Percentiles rank a stretch among this genome's conserved stretches.
Conservation (phyloP, 345 rosid species). For the Reutealis trisperma region DNA sequence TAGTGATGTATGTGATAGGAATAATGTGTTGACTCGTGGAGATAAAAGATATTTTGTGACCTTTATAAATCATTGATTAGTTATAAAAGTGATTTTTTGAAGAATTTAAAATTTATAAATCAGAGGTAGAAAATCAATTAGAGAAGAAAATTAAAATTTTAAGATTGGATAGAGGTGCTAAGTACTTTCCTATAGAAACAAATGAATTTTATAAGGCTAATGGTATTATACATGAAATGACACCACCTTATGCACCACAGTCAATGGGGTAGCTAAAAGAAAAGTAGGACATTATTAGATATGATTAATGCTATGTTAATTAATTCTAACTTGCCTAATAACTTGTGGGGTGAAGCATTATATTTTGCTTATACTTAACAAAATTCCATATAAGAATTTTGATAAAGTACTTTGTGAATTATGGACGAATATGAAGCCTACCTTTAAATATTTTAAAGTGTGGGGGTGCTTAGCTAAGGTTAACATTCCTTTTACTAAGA, state of each 20-base stretch:
- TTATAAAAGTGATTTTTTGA: background rate
- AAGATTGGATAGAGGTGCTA: too few relatives aligned
- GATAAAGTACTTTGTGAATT: background rate
- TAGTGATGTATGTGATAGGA: background rate
- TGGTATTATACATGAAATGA: background rate
- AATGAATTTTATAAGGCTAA: background rate
- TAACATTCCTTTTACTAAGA: background rate
- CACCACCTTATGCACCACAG: background rate
- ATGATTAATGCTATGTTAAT: background rate
- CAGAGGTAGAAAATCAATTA: too few relatives aligned
- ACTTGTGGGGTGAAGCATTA: background rate
- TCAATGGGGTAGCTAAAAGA: background rate
- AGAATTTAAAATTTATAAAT: too few relatives aligned
- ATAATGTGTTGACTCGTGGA: background rate
- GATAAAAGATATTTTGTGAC: background rate
- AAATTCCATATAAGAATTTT: background rate
- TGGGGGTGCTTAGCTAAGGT: conserved; percentile 5
- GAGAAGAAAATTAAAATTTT: too few relatives aligned
- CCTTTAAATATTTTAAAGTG: background rate
- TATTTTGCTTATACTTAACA: background rate
- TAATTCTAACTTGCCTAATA: background rate
- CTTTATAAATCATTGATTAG: background rate
- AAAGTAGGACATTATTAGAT: background rate
- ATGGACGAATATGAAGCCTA: background rate
- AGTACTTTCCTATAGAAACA: too few relatives aligned